A percentile compares a stretch with the other conserved stretches of the same genome.
Conservation (phyloP, 1,139 yeast genomes). For the Zygosaccharomyces sapae region DNA sequence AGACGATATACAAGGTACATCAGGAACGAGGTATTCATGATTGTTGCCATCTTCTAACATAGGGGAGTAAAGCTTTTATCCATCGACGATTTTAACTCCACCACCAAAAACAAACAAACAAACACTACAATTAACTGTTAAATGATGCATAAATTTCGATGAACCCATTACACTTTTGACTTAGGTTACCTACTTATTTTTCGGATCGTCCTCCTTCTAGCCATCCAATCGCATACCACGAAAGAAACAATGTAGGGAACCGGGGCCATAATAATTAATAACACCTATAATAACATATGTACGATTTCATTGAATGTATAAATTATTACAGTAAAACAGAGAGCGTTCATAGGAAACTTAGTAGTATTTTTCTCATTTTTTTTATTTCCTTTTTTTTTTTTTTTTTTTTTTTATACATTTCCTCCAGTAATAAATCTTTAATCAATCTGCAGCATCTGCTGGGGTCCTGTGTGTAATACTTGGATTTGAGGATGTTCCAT, state of each 20-base stretch:
- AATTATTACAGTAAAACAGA: too few relatives aligned
- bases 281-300: too few relatives aligned
- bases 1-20: constrained; percentile 22
- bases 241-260: background rate
- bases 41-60: constrained; percentile 6
- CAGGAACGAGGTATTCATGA: constrained; percentile 23
- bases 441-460: constrained; percentile 3
- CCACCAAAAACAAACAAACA: background rate
- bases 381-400: too few relatives aligned
- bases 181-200: background rate
- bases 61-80: background rate
- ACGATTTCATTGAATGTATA: too few relatives aligned
- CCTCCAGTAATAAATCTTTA: too few relatives aligned
- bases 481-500: background rate
- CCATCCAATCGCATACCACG: constrained; percentile 1
- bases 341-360: too few relatives aligned
- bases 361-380: too few relatives aligned
- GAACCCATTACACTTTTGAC: too few relatives aligned
- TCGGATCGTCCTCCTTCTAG: background rate
- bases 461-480: background rate
- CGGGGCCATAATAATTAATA: too few relatives aligned
- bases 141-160: too few relatives aligned
- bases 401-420: too few relatives aligned
- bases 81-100: background rate
- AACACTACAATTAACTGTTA: too few relatives aligned